Evolutionary conservation across 257 asterid genomes (phyloP).

Genomic region (Oldenlandia corymbosa): DNA sequence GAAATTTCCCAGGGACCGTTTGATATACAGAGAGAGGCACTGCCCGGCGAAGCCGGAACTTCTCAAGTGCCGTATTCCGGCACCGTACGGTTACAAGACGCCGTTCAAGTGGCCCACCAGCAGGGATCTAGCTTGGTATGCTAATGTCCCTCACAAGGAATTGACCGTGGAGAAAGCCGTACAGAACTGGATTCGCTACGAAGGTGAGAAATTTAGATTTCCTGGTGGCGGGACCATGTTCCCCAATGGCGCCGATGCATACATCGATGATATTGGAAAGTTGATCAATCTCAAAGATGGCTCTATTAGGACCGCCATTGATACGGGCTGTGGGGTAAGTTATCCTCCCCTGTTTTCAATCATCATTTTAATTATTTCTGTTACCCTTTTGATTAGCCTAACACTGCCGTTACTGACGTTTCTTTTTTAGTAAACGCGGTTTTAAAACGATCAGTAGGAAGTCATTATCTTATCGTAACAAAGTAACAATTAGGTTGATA

Average conservation of each 20-base stretch:
- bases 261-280: constrained; percentile 66
- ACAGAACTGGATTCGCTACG: constrained; percentile 80
- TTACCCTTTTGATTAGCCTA: background rate
- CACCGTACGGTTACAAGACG: constrained; percentile 61
- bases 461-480: no score
- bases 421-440: no score
- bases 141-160: constrained; percentile 79
- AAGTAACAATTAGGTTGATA: no score
- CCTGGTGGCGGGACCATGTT: constrained; percentile 98
- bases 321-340: constrained; percentile 93
- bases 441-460: no score
- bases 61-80: constrained; percentile 64
- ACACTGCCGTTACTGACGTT: background rate
- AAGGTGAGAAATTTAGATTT: constrained; percentile 66
- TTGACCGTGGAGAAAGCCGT: constrained; percentile 82
- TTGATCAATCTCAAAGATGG: constrained; percentile 67
- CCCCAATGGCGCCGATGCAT: constrained; percentile 69
- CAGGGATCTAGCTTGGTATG: constrained; percentile 79
- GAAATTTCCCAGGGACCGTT: constrained; percentile 34
- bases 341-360: background rate
- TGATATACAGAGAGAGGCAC: constrained; percentile 71
- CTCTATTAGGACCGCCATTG: constrained; percentile 77
- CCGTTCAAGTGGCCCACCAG: constrained; percentile 80
- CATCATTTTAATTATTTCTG: background rate
- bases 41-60: constrained; percentile 52